Evolutionary conservation across 257 asterid genomes (phyloP).

Genomic region (Solanum chiquidenum): DNA sequence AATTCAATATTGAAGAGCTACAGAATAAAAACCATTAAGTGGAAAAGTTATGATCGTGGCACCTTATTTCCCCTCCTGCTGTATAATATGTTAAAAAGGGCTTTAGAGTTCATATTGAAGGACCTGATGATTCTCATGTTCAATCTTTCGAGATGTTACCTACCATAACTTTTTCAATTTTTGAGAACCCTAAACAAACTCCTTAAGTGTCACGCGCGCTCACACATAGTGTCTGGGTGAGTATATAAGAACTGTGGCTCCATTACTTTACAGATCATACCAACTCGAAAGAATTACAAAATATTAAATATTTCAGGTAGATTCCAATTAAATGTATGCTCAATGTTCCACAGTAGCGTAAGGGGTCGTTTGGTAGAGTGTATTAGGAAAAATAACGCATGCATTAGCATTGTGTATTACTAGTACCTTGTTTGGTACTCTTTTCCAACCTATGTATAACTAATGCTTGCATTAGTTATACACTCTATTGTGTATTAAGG

Average conservation of each 20-base stretch:
- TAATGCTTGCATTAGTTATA: too few species aligned
- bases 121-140: background rate
- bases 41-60: background rate
- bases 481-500: too few species aligned
- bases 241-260: background rate
- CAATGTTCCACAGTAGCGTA: background rate
- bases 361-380: too few species aligned
- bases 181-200: background rate
- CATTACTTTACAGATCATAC: background rate
- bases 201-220: background rate
- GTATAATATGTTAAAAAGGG: background rate
- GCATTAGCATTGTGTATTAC: too few species aligned
- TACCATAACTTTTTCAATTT: background rate
- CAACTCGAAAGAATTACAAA: background rate
- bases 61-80: background rate
- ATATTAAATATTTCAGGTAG: background rate
- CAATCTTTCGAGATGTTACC: background rate
- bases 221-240: background rate
- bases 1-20: background rate
- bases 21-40: background rate
- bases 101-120: background rate
- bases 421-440: too few species aligned
- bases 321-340: background rate
- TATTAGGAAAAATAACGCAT: too few species aligned
- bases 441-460: too few species aligned